Percentiles rank a stretch among this genome's conserved stretches.
phyloP scores from a whole-genome alignment of 2,329 filamentous ascomycete species.

The Verticillium dahliae region DNA sequence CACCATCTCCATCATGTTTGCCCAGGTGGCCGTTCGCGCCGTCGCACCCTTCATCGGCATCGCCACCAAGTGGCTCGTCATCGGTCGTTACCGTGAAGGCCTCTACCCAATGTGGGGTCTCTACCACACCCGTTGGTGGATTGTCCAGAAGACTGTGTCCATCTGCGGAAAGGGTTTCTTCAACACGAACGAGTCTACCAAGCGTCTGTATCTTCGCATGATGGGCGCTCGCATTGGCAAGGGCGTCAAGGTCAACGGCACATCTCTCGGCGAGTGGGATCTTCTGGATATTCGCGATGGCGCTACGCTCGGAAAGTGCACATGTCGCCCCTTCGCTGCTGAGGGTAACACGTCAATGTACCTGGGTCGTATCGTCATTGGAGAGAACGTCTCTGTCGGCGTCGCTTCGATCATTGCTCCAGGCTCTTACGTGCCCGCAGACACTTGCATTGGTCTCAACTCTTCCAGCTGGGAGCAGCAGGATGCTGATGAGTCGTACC shows the following conservation, averaged over 20 bases:
- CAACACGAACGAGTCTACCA: slow-evolving; percentile 27
- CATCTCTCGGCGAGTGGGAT: slow-evolving; percentile 47
- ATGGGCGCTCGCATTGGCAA: slow-evolving; percentile 47
- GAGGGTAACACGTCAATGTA: slow-evolving; percentile 55
- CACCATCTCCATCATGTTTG: slow-evolving; percentile 34
- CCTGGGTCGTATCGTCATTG: slow-evolving; percentile 42
- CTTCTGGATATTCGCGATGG: slow-evolving; percentile 46
- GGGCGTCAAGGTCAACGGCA: slow-evolving; percentile 38
- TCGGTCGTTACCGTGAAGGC: slow-evolving; percentile 45
- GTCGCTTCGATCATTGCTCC: slow-evolving; percentile 42
- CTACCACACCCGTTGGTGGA: slow-evolving; percentile 54
- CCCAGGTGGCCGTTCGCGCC: slow-evolving; percentile 29
- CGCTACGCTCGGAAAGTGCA: slow-evolving; percentile 37
- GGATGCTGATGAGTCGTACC: slow-evolving; percentile 39
- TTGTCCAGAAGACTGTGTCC: slow-evolving; percentile 45
- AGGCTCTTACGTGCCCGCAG: slow-evolving; percentile 38
- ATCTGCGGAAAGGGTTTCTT: slow-evolving; percentile 43
- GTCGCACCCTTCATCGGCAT: slow-evolving; percentile 41
- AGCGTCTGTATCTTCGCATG: slow-evolving; percentile 39
- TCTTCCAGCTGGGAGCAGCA: slow-evolving; percentile 50
- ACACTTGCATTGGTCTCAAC: slow-evolving; percentile 48
- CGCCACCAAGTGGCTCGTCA: slow-evolving; percentile 45
- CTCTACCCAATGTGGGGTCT: slow-evolving; percentile 53
- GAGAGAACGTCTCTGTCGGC: slow-evolving; percentile 39
- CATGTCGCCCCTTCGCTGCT: slow-evolving; percentile 43